Base-by-base conservation (phyloP, 176 grass and related monocot species). In the Pontederia crassipes region DNA sequence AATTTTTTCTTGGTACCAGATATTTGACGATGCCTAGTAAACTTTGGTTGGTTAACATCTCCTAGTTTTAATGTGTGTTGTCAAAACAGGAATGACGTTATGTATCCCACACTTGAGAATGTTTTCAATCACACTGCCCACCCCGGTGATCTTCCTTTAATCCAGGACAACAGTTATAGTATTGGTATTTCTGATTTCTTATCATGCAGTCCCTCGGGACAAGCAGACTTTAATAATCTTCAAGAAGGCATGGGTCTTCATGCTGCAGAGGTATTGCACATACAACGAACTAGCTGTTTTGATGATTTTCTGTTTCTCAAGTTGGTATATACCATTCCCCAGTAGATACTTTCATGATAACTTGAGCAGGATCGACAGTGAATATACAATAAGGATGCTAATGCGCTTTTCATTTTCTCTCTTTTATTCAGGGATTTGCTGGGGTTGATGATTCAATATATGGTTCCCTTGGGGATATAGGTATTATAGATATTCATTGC, bases 101-200 rank as follows among this genome's bases (percentile, higher is more conserved):
- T 74, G 28, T 92, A 89, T 83, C 63, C 83, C 32, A 40, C 32
- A 48, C 69, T 75, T 58, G 94, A 92, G 57, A 86, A 85, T 70
- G 80, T 89, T 50, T 58, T 78, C 64, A 72, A 80, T 40, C 75
- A 81, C 49, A 24, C 63, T 8, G 46, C 57, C n/a, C 79, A 76
- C 79, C 75, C 80, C 2, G 78, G 83, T 54, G 75, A 77, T 51
- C 75, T 98, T 69, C 79, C 82, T 60, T 70, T 62, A 58, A 83
- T 91, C 52, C 93, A 88, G 68, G 93, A 98, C 70, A 40, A 7
- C 70, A 81, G 74, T 53, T 98, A 82, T 70, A 65, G 47, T 83
- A 57, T 98, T 51, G 83, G 53, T 6, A 78, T 98, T 83, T 80
- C 93, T 74, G 88, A 98, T 74, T 98, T 79, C 70, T 79, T 40